Conservation (phyloP, 2,329 filamentous ascomycete species). For the Nigrograna mackinnonii region DNA sequence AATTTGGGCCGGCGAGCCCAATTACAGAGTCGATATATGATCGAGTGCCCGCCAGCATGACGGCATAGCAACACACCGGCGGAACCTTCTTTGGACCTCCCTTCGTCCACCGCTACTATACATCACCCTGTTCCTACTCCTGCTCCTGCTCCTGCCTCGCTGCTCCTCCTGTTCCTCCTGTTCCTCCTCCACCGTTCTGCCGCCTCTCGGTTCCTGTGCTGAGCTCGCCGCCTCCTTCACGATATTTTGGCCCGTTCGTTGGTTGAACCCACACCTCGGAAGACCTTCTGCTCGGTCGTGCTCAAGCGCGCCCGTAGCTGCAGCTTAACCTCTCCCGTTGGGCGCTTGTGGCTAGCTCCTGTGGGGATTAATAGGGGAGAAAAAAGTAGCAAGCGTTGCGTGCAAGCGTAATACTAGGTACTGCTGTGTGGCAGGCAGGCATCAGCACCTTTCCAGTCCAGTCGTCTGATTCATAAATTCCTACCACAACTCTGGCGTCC, state of each 20-base stretch:
- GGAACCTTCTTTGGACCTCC: neutral
- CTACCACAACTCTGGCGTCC: conserved; percentile 24
- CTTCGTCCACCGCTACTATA: no score
- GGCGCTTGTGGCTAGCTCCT: no score
- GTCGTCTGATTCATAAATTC: no score
- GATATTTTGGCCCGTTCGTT: no score
- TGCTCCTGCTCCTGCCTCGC: neutral
- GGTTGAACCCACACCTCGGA: neutral
- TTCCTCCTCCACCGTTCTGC: neutral
- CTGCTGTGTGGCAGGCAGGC: no score
- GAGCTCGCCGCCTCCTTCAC: no score
- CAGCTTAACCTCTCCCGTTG: no score
- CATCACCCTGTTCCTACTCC: neutral
- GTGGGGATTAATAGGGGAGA: no score
- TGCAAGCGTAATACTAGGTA: no score
- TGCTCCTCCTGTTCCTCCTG: neutral
- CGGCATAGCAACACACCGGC: neutral
- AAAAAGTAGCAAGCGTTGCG: no score
- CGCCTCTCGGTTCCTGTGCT: neutral
- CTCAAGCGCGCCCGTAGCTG: no score
- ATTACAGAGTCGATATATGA: conserved; percentile 3
- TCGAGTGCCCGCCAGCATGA: neutral
- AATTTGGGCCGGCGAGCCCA: conserved; percentile 20
- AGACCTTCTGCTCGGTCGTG: no score
- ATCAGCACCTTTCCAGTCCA: conserved; percentile 2